A percentile compares a stretch with the other conserved stretches of the same genome.
Evolutionary conservation across 177 flowering plant species (phyloP).

Genomic region (Tripterygium wilfordii): DNA sequence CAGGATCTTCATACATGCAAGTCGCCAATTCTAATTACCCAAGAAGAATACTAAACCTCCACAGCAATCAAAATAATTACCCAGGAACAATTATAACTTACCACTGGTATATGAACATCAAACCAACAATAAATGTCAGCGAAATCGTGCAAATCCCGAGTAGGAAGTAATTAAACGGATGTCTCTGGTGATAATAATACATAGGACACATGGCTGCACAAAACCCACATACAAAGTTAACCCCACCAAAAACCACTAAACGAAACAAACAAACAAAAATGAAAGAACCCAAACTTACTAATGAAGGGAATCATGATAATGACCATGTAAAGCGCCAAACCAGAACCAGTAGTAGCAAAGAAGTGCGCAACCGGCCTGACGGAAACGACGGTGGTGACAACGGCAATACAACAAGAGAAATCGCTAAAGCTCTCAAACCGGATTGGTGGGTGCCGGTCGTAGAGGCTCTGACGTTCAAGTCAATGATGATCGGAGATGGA

Average conservation of each 20-base stretch:
- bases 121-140: conserved; percentile 61
- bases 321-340: conserved; percentile 72
- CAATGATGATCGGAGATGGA: too few species aligned
- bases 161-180: conserved; percentile 72
- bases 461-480: too few species aligned
- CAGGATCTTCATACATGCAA: too few species aligned
- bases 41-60: too few species aligned
- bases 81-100: too few species aligned
- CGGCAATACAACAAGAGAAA: too few species aligned
- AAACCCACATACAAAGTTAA: conserved; percentile 1
- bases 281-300: conserved; percentile 26
- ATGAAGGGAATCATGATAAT: conserved; percentile 69
- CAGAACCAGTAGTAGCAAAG: conserved; percentile 47
- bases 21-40: too few species aligned
- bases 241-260: neutral
- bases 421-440: too few species aligned
- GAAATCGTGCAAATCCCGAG: conserved; percentile 60
- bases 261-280: neutral
- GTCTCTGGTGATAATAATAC: conserved; percentile 66
- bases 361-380: conserved; percentile 55
- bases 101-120: conserved; percentile 80
- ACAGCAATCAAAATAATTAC: too few species aligned
- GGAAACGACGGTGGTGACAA: conserved; percentile 59
- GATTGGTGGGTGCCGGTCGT: too few species aligned
- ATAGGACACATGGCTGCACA: conserved; percentile 70